These are phyloP conservation scores for Gigaspora rosea DNA, from an alignment of 192 early-diverging fungal genomes.

Conservation along the genomic window DNA sequence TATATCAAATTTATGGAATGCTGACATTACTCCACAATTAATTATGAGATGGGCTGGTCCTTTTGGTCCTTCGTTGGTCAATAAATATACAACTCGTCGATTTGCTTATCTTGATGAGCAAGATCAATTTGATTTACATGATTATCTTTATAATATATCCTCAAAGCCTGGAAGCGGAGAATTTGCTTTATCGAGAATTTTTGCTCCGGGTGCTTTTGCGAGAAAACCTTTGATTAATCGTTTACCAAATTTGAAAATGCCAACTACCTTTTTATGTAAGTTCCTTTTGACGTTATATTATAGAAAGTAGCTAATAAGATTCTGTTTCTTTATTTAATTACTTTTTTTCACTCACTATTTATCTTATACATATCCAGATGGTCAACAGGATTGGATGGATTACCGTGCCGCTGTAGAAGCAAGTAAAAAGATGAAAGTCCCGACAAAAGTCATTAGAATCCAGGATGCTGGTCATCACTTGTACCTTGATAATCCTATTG, in stretches of 20 bases:
- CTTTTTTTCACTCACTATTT: not conserved
- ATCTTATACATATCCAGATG: slow-evolving; percentile 47
- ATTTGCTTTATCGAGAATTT: slow-evolving; percentile 73
- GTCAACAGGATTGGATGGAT: slow-evolving; percentile 91
- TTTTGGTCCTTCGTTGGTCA: slow-evolving; percentile 67
- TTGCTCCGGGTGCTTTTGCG: slow-evolving; percentile 83
- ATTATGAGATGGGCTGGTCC: slow-evolving; percentile 79
- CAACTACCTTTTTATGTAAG: slow-evolving; percentile 71
- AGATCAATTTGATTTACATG: slow-evolving; percentile 68
- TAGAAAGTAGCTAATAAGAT: not conserved
- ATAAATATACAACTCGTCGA: slow-evolving; percentile 55
- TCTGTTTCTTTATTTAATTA: not conserved
- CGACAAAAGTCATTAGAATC: slow-evolving; percentile 49
- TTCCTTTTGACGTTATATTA: not conserved
- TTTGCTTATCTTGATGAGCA: slow-evolving; percentile 68
- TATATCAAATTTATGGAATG: slow-evolving; percentile 67
- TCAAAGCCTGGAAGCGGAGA: slow-evolving; percentile 80
- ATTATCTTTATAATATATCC: slow-evolving; percentile 82
- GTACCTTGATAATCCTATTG: slow-evolving; percentile 79
- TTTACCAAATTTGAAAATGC: slow-evolving; percentile 64
- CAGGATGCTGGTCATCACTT: slow-evolving; percentile 79
- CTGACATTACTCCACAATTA: slow-evolving; percentile 79
- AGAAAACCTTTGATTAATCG: slow-evolving; percentile 72
- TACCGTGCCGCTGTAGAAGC: slow-evolving; percentile 67
- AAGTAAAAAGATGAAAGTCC: slow-evolving; percentile 57